phyloP scores from a whole-genome alignment of 129 eudicot genomes.

The Flaveria sonorensis region DNA sequence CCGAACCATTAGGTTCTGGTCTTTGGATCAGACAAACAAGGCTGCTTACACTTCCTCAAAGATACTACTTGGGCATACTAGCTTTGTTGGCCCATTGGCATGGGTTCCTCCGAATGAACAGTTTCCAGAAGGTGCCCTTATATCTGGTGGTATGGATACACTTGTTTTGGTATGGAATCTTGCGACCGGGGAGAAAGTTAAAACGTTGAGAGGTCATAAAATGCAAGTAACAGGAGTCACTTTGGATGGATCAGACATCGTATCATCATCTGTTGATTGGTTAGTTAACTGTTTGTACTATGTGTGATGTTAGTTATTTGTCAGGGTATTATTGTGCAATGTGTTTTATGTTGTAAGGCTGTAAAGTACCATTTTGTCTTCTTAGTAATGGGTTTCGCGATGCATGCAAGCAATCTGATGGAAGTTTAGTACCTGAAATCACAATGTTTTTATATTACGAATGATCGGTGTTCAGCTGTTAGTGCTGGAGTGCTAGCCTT shows the following conservation, averaged over 20 bases:
- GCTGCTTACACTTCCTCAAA: conserved; percentile 56
- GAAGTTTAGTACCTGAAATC: conserved; percentile 21
- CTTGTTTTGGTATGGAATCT: conserved; percentile 82
- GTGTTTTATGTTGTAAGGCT: conserved; percentile 15
- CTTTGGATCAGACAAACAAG: conserved; percentile 50
- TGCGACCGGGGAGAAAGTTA: conserved; percentile 72
- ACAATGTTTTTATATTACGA: conserved; percentile 2
- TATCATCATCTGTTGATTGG: conserved; percentile 86
- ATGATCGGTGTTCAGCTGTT: background rate
- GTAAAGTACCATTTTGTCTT: background rate
- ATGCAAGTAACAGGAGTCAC: conserved; percentile 89
- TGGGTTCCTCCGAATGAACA: conserved; percentile 81
- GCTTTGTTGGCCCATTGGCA: conserved; percentile 90
- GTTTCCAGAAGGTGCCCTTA: conserved; percentile 79
- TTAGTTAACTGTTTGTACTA: conserved; percentile 32
- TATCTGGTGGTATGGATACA: conserved; percentile 99
- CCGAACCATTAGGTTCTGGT: conserved; percentile 85
- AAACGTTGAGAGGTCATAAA: conserved; percentile 69
- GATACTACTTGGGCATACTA: conserved; percentile 85
- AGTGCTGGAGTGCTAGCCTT: conserved; percentile 11
- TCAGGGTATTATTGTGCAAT: background rate
- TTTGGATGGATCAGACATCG: conserved; percentile 74
- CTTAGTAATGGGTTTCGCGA: background rate
- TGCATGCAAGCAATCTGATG: conserved; percentile 6
- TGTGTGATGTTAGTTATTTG: background rate